Evolutionary conservation across 129 eudicot species (phyloP).

Genomic region (Apium graveolens): DNA sequence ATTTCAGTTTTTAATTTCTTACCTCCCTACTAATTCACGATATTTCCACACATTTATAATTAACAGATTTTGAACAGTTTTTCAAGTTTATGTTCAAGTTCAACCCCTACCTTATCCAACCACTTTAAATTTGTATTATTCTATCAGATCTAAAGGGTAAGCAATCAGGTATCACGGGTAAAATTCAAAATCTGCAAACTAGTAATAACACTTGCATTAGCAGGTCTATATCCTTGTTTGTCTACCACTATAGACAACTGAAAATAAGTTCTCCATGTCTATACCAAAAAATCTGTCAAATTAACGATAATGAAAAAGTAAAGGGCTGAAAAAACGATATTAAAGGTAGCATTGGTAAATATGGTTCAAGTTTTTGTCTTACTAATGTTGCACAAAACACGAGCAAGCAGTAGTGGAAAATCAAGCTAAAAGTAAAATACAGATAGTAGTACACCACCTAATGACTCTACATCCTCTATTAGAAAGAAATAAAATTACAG

Average conservation of each 20-base stretch:
- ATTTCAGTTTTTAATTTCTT: not conserved
- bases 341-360: no score
- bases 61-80: not conserved
- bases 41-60: not conserved
- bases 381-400: not conserved
- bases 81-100: not conserved
- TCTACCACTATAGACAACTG: not conserved
- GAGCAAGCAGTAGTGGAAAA: not conserved
- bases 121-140: not conserved
- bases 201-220: not conserved
- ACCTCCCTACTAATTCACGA: not conserved
- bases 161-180: not conserved
- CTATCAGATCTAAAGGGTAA: not conserved
- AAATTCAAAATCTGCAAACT: not conserved
- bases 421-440: not conserved
- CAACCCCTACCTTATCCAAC: not conserved
- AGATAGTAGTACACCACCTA: not conserved
- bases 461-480: not conserved
- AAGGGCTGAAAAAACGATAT: not conserved
- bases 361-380: not conserved
- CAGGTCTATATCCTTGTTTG: not conserved
- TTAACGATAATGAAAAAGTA: not conserved
- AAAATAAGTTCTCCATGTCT: not conserved
- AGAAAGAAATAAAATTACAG: not conserved
- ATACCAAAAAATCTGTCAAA: not conserved